Percentiles rank a stretch among this genome's conserved stretches.
Conservation (phyloP, 805 yeast genomes). For the Kodamaea jinghongensis region DNA sequence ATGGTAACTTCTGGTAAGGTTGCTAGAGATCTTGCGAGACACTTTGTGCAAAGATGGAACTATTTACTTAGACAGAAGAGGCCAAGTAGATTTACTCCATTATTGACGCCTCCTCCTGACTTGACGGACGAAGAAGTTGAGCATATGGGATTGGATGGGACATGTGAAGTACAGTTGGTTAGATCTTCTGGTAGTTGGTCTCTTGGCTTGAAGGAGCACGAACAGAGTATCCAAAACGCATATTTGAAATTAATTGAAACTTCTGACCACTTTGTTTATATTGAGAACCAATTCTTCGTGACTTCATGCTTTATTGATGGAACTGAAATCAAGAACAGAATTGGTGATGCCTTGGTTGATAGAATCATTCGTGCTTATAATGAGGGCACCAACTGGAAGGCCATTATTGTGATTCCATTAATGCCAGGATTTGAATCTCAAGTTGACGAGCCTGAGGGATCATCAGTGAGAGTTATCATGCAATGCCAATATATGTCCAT, state of each 20-base stretch:
- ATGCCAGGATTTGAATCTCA: constrained; percentile 97
- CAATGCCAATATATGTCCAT: constrained; percentile 94
- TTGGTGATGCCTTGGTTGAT: constrained; percentile 97
- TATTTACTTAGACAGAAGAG: constrained; percentile 87
- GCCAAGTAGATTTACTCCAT: constrained; percentile 91
- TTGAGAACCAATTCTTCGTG: constrained; percentile 93
- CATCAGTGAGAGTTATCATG: constrained; percentile 93
- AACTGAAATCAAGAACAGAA: constrained; percentile 75
- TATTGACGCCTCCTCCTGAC: constrained; percentile 90
- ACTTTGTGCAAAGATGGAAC: constrained; percentile 97
- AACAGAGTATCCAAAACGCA: constrained; percentile 89
- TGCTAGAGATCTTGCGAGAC: constrained; percentile 89
- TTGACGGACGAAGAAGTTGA: constrained; percentile 69
- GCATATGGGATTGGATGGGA: constrained; percentile 63
- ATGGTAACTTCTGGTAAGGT: constrained; percentile 93
- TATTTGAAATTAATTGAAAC: constrained; percentile 87
- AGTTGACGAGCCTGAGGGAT: constrained; percentile 90
- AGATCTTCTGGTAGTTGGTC: constrained; percentile 95
- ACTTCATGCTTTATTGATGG: constrained; percentile 88
- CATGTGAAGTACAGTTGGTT: constrained; percentile 87
- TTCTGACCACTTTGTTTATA: constrained; percentile 87
- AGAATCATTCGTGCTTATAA: constrained; percentile 85
- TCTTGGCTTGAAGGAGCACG: constrained; percentile 78
- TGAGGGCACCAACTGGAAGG: constrained; percentile 79
- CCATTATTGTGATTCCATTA: constrained; percentile 85